A percentile compares a stretch with the other conserved stretches of the same genome.
phyloP scores from a whole-genome alignment of 2,329 filamentous ascomycete genomes.

The Colletotrichum karsti region DNA sequence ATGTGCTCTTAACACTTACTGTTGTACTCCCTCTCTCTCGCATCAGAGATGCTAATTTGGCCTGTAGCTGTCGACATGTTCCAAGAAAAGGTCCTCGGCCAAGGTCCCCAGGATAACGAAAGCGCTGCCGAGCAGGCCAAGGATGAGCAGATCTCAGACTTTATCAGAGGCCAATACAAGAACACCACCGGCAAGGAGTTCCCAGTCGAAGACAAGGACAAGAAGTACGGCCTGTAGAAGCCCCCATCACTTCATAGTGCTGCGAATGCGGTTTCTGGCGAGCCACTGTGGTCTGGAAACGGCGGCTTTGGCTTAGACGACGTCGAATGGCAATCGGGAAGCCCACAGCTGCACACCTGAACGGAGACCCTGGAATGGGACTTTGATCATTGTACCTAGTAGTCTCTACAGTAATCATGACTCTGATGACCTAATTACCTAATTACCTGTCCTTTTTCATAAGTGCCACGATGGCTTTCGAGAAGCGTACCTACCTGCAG shows the following conservation, averaged over 20 bases:
- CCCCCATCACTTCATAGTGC: not conserved
- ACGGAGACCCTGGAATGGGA: not conserved
- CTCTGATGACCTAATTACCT: not conserved
- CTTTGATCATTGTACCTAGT: not conserved
- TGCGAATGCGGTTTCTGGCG: not conserved
- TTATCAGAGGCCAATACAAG: conserved; percentile 73
- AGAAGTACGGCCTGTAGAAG: conserved; percentile 21
- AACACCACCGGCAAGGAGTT: conserved; percentile 72
- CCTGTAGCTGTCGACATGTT: conserved; percentile 75
- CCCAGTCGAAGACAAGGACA: conserved; percentile 69
- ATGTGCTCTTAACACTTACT: not conserved
- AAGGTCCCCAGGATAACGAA: conserved; percentile 77
- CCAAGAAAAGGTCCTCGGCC: conserved; percentile 77
- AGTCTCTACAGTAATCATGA: not conserved
- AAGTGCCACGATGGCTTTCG: too few relatives aligned
- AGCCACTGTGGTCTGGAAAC: conserved; percentile 1
- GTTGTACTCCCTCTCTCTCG: too few relatives aligned
- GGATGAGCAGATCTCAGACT: conserved; percentile 81
- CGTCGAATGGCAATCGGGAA: not conserved
- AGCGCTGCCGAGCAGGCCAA: conserved; percentile 82
- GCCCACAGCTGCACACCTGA: not conserved
- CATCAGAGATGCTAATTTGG: not conserved
- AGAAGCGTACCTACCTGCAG: too few relatives aligned
- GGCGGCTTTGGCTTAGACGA: not conserved
- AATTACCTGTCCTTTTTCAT: too few relatives aligned